Evolutionary conservation across 1,284 basidiomycete species (phyloP).

Genomic region (Pisolithus thermaeus): DNA sequence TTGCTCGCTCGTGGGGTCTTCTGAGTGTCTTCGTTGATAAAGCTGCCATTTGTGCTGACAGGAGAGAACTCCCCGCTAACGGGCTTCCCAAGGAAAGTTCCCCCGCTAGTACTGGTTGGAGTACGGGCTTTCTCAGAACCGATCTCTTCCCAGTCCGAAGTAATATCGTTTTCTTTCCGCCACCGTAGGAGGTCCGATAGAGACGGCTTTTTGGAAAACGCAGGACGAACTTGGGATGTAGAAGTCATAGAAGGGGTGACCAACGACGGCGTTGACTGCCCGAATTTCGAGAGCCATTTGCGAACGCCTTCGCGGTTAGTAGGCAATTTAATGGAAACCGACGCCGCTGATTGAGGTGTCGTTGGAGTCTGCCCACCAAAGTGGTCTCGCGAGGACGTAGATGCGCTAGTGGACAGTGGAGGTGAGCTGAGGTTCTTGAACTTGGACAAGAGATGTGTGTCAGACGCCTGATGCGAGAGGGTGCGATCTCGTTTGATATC

Average conservation of each 20-base stretch:
- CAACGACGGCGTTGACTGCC: conserved; percentile 38
- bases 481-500: conserved; percentile 52
- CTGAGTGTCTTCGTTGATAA: conserved; percentile 22
- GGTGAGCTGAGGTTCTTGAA: conserved; percentile 38
- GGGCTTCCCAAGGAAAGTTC: conserved; percentile 28
- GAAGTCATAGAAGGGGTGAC: conserved; percentile 31
- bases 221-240: conserved; percentile 25
- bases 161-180: conserved; percentile 49
- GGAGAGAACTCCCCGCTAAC: conserved; percentile 21
- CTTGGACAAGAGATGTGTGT: conserved; percentile 53
- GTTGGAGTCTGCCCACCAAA: conserved; percentile 33
- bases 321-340: conserved; percentile 54
- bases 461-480: conserved; percentile 63
- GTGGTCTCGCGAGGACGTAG: conserved; percentile 48
- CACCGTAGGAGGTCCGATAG: conserved; percentile 54
- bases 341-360: conserved; percentile 32
- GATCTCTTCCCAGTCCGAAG: conserved; percentile 61
- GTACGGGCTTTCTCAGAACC: conserved; percentile 39
- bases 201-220: conserved; percentile 51
- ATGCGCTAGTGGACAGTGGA: conserved; percentile 38
- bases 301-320: conserved; percentile 69
- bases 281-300: conserved; percentile 64
- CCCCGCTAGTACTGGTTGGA: conserved; percentile 40
- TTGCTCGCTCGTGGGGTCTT: conserved; percentile 28
- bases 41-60: conserved; percentile 20